Percentiles rank a stretch among this genome's conserved stretches.
phyloP scores from a whole-genome alignment of 495 filamentous ascomycete genomes.

The Aspergillus ostianus region DNA sequence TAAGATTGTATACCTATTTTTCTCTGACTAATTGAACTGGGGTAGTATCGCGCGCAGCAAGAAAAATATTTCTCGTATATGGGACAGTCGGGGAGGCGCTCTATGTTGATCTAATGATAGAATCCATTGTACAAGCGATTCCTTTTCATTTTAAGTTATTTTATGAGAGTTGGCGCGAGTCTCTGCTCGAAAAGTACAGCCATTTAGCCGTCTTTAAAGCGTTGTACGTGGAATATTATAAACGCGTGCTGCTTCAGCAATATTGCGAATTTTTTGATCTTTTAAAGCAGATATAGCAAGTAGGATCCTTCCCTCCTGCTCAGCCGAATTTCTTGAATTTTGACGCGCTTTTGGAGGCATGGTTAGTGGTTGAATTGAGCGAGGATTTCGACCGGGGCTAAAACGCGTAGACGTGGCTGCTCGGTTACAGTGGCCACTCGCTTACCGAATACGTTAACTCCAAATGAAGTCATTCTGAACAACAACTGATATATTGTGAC shows the following conservation, averaged over 20 bases:
- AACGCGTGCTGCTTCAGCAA: constrained; percentile 17
- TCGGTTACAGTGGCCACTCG: background rate
- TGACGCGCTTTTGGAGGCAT: no score
- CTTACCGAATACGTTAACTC: background rate
- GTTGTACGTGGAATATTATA: constrained; percentile 25
- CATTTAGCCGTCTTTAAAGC: constrained; percentile 14
- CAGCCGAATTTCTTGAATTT: background rate
- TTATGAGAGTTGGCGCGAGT: constrained; percentile 18
- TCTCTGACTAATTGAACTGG: background rate
- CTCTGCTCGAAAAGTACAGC: background rate
- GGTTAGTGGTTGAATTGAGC: no score
- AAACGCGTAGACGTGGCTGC: no score
- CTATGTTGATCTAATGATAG: constrained; percentile 14
- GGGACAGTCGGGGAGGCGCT: background rate
- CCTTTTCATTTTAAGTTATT: constrained; percentile 16
- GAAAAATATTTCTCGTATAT: constrained; percentile 12
- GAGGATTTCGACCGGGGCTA: no score
- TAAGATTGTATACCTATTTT: no score
- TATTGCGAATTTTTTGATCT: constrained; percentile 12
- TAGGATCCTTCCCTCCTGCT: constrained; percentile 6
- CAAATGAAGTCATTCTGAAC: no score
- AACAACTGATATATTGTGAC: background rate
- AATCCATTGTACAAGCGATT: constrained; percentile 31
- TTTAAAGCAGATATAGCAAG: constrained; percentile 3
- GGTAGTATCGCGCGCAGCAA: constrained; percentile 10